phyloP scores from a whole-genome alignment of 805 yeast genomes.

The Kluyveromyces dobzhanskii region DNA sequence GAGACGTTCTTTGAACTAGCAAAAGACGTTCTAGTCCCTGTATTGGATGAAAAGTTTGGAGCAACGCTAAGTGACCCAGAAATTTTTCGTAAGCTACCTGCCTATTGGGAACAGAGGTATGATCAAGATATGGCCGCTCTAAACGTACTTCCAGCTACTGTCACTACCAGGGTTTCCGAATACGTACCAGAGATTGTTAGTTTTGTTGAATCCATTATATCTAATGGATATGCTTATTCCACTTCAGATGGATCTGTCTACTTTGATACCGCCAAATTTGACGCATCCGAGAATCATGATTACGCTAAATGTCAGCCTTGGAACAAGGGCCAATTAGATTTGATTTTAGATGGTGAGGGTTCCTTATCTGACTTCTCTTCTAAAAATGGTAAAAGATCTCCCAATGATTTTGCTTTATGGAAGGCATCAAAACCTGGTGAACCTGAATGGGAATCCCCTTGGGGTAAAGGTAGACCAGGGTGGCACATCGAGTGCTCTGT shows the following conservation, averaged over 20 bases:
- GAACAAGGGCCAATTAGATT: constrained; percentile 83
- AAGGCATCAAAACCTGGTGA: constrained; percentile 95
- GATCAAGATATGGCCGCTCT: constrained; percentile 78
- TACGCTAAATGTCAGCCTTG: constrained; percentile 98
- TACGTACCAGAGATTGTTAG: constrained; percentile 86
- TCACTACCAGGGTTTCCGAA: constrained; percentile 92
- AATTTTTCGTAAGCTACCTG: constrained; percentile 72
- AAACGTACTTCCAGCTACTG: constrained; percentile 76
- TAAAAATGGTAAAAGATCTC: constrained; percentile 53
- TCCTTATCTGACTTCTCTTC: constrained; percentile 43
- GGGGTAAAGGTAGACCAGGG: constrained; percentile 98
- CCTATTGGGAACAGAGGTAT: constrained; percentile 81
- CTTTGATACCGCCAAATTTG: constrained; percentile 82
- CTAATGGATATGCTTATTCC: constrained; percentile 75
- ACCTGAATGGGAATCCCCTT: constrained; percentile 90
- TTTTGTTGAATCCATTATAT: constrained; percentile 67
- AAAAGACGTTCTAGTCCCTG: constrained; percentile 71
- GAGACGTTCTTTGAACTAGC: constrained; percentile 38
- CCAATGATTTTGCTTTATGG: constrained; percentile 95
- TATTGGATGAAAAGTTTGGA: constrained; percentile 66
- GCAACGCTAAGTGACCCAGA: constrained; percentile 74
- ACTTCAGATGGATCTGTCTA: constrained; percentile 91
- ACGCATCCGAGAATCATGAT: constrained; percentile 57
- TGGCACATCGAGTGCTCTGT: constrained; percentile 99
- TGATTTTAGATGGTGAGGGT: constrained; percentile 94